phyloP scores from a whole-genome alignment of 495 filamentous ascomycete species.

The Hypoxylon fragiforme region DNA sequence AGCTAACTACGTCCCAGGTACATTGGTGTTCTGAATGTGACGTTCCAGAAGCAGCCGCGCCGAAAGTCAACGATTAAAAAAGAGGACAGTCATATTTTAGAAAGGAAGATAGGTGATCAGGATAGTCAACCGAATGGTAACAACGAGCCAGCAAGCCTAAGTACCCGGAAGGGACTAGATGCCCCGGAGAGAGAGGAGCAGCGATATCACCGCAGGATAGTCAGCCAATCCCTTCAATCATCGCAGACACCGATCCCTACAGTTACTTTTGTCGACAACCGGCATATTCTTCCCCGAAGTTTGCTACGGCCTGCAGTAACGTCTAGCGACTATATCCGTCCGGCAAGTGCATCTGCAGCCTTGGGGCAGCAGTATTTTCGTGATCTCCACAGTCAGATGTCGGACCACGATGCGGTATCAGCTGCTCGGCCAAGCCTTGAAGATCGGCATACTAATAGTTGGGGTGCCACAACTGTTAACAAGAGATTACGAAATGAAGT shows the following conservation, averaged over 20 bases:
- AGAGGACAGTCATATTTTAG: conserved; percentile 40
- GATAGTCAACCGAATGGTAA: conserved; percentile 29
- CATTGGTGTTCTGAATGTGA: conserved; percentile 96
- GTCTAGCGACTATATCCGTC: conserved; percentile 29
- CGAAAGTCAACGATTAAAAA: conserved; percentile 59
- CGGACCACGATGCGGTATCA: not conserved
- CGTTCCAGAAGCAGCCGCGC: conserved; percentile 83
- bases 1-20: conserved; percentile 62
- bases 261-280: conserved; percentile 92
- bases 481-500: conserved; percentile 86
- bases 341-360: conserved; percentile 45
- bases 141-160: conserved; percentile 17
- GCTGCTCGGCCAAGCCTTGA: conserved; percentile 45
- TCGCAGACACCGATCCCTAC: conserved; percentile 68
- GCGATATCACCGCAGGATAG: conserved; percentile 58
- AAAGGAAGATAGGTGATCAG: conserved; percentile 31
- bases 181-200: conserved; percentile 28
- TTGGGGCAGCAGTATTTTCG: conserved; percentile 15
- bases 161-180: conserved; percentile 10
- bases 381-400: conserved; percentile 9
- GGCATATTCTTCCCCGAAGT: conserved; percentile 89
- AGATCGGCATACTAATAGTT: conserved; percentile 68
- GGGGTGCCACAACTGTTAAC: conserved; percentile 96
- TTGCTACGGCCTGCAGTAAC: conserved; percentile 55
- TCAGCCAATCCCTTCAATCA: conserved; percentile 73